Base-by-base conservation (phyloP, 2,329 filamentous ascomycete genomes). In the Venturia effusa region DNA sequence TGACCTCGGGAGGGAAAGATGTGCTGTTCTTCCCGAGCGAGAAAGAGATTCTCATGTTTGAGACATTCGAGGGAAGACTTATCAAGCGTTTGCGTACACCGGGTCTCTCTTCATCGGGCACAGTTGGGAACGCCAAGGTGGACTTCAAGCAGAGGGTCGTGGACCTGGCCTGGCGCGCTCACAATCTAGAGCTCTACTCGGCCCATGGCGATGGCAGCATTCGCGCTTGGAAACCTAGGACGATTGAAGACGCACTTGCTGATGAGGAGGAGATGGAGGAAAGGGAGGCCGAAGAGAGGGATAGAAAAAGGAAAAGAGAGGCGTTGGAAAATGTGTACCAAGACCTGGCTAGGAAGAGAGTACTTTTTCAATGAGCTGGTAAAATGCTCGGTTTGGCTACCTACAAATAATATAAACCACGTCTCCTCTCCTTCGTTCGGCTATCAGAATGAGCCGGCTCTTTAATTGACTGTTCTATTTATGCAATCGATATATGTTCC, bases 181-280 rank as follows among this genome's bases (percentile, higher is more conserved):
- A 90, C 39, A 75, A 81, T 64, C 85, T 87, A 1, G 86, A 88
- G 68, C 82, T 97, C 64, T 95, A 91, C 75, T 94, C 90, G 62
- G 88, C 86, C 1, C 91, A 96, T 70, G 81, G 87, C 3, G 91
- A 97, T 71, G 93, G 93, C 0, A 88, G 87, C 62, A 93, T 97
- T 64, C 83, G 88, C 55, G 84, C 84, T 4, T 97, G 93, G 92
- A 81, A 82, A 68, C 88, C 90, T 1, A 77, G 78, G 75, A 83
- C 67, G 72, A 82, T 68, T 68, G 74, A 84, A 61, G 78, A 79
- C 6, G 70, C 71, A 37, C 79, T 81, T 40, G 77, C 78, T 34
- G 73, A 75, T 55, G 77, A 80, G 43, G 70, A 74, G 40, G 70
- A 73, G 15, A 72, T 74, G n/a, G 68, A 67, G 32, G 70, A 70